Base-by-base conservation (phyloP, 2,329 filamentous ascomycete genomes). In the Parastagonospora nodorum region DNA sequence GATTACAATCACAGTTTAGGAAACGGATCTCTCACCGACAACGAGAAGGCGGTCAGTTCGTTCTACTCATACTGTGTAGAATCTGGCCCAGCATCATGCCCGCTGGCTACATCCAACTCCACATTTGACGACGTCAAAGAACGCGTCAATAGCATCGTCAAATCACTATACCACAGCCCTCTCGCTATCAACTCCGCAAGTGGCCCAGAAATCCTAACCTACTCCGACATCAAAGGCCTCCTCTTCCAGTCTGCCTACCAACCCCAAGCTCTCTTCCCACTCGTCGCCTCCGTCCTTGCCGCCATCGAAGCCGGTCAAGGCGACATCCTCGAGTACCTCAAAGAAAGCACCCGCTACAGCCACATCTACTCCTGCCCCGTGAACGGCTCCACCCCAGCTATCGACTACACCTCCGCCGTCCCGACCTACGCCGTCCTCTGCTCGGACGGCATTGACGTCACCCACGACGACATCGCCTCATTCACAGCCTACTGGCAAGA, bases 21-120 rank as follows among this genome's bases (percentile, higher is more conserved):
- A 45, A 68, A 68, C 12, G 68, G 74, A 43, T 77, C 74, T 50
- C 60, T 81, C 5, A 45, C 67, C 8, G 77, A 80, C 51, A 72
- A 75, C 4, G 77, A 80, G 48, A 76, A 75, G 31, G 72, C 67
- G 19, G 67, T 80, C 57, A 55, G 69, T 1, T 60, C 65, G 2
- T 78, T 81, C 61, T 80, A 78, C 63, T 73, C 70, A 3, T 75
- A 73, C 42, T 82, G 79, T 50, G 68, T 75, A 19, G 58, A 67
- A 35, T 70, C 71, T 4, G 78, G 78, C 0, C 72, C 74, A 4
- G 63, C 68, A 1, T 36, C 42, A 4, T 82, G 79, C 50, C 63
- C 72, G 5, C 63, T 79, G 1, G 67, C 75, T 1, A 72, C 70
- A n/a, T 50, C 63, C 4, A 65, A 61, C 8, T 70, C 68, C 12